Base-by-base conservation (phyloP, 495 filamentous ascomycete genomes). In the Aspergillus taichungensis region DNA sequence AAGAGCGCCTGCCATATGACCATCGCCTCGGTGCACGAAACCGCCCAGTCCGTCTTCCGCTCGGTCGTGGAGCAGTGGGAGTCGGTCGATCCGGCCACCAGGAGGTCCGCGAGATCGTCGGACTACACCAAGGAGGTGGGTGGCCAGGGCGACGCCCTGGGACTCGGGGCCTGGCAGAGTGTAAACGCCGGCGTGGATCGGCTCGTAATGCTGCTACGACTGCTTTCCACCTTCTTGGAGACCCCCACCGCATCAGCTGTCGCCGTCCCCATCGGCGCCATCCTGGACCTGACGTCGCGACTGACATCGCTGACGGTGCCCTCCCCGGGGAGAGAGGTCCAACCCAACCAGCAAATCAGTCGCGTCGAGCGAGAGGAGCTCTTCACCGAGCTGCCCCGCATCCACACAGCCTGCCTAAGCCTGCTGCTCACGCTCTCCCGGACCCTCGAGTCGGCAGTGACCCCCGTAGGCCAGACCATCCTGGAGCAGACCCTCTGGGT, bases 21-120 rank as follows among this genome's bases (percentile, higher is more conserved):
- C 0, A 63, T 92, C 12, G 60, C 71, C 8, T 71, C 74, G 18
- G 71, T 76, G 18, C 87, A 94, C 51, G 55, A 55, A n/a, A 84
- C 85, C 10, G 71, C 80, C 33, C 79, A 90, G 54, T 73, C 78
- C 48, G 71, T 94, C 6, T 88, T 92, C 59, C 78, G 89, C 31
- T 76, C 80, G 28, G 69, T 92, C 1, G 58, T 82, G 7, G 88
- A 94, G 54, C 83, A 85, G 46, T 89, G 87, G 85, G 75, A 84
- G 53, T 78, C 86, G 9, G 63, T 70, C 11, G 70, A 71, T 48
- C 51, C 53, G 11, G 45, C 48, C 5, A 39, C 61, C 45, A 45
- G 54, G 24, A 51, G 54, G 27, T 34, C 50, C 30, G 42, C 53
- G 13, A 51, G 45, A 10, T 44, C 61, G 30, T 60, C 62, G 37